Conservation (phyloP, 331 rosid species). For the Quercus phellos region DNA sequence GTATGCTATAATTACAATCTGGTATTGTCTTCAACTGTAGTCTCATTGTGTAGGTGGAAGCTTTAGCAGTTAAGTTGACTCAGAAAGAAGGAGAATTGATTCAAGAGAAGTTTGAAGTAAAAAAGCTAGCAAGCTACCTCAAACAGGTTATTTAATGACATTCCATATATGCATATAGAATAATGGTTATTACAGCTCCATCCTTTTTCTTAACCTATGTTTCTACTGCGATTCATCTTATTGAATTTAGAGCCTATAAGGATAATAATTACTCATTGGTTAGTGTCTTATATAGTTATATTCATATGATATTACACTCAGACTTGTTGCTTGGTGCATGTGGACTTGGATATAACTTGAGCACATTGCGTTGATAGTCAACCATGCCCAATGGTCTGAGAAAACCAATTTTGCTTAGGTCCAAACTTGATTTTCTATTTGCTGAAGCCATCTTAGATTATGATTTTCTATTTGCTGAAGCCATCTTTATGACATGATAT, state of each 20-base stretch:
- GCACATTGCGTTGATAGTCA: not conserved
- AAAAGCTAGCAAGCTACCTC: conserved; percentile 84
- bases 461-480: too few species aligned
- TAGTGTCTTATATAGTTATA: not conserved
- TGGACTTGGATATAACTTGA: not conserved
- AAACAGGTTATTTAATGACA: conserved; percentile 56
- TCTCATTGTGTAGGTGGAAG: conserved; percentile 72
- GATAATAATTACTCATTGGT: not conserved
- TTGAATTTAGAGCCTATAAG: not conserved
- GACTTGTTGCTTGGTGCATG: not conserved
- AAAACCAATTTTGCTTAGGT: not conserved
- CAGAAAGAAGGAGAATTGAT: conserved; percentile 96
- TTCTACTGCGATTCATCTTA: not conserved
- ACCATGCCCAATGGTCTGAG: not conserved
- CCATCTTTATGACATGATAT: too few species aligned
- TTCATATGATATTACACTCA: not conserved
- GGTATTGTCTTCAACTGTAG: not conserved
- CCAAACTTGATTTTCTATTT: not conserved
- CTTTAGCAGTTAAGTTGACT: conserved; percentile 92
- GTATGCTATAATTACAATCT: not conserved
- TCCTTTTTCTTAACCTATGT: not conserved
- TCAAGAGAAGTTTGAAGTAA: conserved; percentile 98
- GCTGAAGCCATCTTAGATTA: too few species aligned
- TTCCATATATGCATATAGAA: conserved; percentile 7
- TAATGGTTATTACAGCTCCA: conserved; percentile 3